phyloP scores from a whole-genome alignment of 805 yeast species.

The Pichia membranifaciens region DNA sequence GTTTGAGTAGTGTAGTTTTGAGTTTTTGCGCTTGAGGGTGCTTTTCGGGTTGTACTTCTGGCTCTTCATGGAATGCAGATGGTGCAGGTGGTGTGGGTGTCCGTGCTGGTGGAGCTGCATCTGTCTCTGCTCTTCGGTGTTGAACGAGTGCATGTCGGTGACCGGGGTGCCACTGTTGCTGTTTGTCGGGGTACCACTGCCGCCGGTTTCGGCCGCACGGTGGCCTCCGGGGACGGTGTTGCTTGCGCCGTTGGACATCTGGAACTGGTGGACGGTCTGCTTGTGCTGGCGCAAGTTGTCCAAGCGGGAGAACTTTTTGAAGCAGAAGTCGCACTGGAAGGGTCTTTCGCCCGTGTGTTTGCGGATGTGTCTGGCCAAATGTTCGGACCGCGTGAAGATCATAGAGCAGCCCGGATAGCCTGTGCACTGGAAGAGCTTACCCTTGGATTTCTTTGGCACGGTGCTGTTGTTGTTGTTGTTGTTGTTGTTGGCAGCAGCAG shows the following conservation, averaged over 20 bases:
- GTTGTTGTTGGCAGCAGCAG: too few relatives aligned
- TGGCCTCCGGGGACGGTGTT: too few relatives aligned
- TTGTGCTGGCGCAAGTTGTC: conserved; percentile 90
- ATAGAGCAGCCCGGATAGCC: conserved; percentile 83
- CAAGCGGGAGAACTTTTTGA: conserved; percentile 70
- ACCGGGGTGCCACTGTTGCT: background rate
- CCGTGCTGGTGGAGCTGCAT: background rate
- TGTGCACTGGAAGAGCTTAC: conserved; percentile 72
- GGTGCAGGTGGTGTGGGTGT: background rate
- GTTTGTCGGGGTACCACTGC: background rate
- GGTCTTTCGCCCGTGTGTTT: conserved; percentile 96
- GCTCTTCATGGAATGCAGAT: background rate
- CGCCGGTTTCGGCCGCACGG: conserved; percentile 7
- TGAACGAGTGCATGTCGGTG: background rate
- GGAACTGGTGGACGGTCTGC: conserved; percentile 71
- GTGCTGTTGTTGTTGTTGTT: too few relatives aligned
- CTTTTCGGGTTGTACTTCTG: background rate
- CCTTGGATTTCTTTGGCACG: conserved; percentile 37
- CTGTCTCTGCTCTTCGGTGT: background rate
- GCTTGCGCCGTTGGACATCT: too few relatives aligned
- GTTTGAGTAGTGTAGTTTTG: background rate
- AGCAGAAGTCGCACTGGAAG: conserved; percentile 77
- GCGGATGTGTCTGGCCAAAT: conserved; percentile 84
- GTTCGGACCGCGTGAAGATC: conserved; percentile 89
- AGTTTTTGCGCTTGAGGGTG: background rate